These are phyloP conservation scores for Phytophthora melonis DNA, from an alignment of 352 stramenopile genomes.

Conservation along the genomic window DNA sequence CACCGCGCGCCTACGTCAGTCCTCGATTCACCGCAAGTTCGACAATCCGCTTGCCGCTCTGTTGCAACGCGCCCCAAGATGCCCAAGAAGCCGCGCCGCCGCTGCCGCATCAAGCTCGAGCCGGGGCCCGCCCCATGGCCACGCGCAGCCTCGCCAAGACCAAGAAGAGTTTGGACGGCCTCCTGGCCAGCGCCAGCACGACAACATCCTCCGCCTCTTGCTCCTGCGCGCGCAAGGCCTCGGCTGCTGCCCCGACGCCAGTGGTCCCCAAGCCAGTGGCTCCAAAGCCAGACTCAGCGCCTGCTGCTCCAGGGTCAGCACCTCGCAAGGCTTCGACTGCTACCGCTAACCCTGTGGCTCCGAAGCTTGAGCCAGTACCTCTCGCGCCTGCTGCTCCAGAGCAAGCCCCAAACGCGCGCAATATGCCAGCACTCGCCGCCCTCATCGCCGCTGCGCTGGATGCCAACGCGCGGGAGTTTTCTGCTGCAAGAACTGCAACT, in stretches of 20 bases:
- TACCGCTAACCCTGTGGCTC: not conserved
- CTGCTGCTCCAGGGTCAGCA: no score
- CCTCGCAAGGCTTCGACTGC: not conserved
- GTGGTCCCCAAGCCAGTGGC: not conserved
- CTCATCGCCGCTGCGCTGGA: constrained; percentile 12
- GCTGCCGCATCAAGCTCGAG: not conserved
- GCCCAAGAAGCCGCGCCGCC: constrained; percentile 13
- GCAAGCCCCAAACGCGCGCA: not conserved
- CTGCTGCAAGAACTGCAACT: not conserved
- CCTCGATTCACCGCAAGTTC: constrained; percentile 11
- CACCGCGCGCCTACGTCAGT: constrained; percentile 1
- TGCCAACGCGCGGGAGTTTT: not conserved
- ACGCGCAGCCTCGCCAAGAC: constrained; percentile 5
- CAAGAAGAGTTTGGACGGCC: not conserved
- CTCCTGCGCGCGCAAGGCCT: not conserved
- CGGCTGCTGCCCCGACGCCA: no score
- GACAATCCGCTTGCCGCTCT: not conserved
- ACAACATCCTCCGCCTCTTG: not conserved
- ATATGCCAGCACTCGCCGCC: constrained; percentile 15
- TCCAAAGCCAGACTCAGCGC: no score
- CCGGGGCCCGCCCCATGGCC: not conserved
- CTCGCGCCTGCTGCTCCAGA: not conserved
- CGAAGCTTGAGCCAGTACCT: not conserved
- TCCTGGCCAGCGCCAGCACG: not conserved
- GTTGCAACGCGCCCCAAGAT: constrained; percentile 1